Evolutionary conservation across 768 basidiomycete species (phyloP).

Genomic region (Dacryopinax spathularia): DNA sequence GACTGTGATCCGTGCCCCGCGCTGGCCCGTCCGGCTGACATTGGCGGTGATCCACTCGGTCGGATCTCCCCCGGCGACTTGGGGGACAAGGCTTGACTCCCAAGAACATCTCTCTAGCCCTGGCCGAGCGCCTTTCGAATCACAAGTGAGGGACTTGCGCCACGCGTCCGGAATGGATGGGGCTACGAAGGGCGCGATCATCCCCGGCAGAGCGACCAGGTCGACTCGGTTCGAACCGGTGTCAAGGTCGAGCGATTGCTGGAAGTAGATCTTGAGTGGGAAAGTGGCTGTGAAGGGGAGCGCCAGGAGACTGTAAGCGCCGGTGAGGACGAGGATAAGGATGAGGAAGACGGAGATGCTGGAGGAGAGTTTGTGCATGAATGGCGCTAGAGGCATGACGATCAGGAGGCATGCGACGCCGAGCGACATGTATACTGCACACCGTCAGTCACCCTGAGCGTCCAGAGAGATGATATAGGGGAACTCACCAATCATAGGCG

Average conservation of each 20-base stretch:
- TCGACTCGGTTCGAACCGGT: constrained; percentile 17
- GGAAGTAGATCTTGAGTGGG: constrained; percentile 60
- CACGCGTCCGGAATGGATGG: not conserved
- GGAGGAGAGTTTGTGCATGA: constrained; percentile 39
- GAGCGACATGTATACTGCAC: constrained; percentile 37
- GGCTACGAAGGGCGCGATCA: not conserved
- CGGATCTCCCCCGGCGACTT: constrained; percentile 6
- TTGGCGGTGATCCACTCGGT: constrained; percentile 34
- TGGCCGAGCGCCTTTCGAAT: not conserved
- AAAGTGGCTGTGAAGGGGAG: constrained; percentile 50
- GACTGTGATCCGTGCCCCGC: constrained; percentile 37
- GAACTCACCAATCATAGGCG: constrained; percentile 34
- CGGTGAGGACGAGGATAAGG: constrained; percentile 31
- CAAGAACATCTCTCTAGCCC: constrained; percentile 39
- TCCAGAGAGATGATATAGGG: not conserved
- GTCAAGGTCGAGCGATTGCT: constrained; percentile 40
- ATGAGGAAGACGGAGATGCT: constrained; percentile 27
- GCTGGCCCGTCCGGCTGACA: constrained; percentile 28
- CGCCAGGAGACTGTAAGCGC: constrained; percentile 29
- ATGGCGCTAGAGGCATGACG: constrained; percentile 49
- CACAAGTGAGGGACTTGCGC: not conserved
- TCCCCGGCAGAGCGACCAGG: constrained; percentile 14
- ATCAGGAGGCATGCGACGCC: constrained; percentile 37
- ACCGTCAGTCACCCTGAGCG: not conserved
- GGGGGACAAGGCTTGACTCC: constrained; percentile 30